Conservation (phyloP, 805 yeast genomes). For the Yarrowia sp. region DNA sequence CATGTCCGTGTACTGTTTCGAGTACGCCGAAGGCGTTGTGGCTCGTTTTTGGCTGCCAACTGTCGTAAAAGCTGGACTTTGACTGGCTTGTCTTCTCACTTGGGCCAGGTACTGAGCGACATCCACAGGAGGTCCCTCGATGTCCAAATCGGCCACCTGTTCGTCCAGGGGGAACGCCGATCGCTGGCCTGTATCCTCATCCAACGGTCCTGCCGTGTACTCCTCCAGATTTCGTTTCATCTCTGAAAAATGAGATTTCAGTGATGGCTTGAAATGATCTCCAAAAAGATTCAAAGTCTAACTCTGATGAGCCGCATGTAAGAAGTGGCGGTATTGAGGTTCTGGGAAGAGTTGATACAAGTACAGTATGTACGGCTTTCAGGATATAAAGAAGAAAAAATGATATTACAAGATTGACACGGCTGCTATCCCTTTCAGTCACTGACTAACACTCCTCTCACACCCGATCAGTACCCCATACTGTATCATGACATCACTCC, state of each 20-base stretch:
- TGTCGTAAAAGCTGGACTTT: conserved; percentile 20
- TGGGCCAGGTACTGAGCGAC: conserved; percentile 33
- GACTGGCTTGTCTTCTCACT: conserved; percentile 15
- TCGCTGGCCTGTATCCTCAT: conserved; percentile 46
- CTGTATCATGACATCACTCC: conserved; percentile 5
- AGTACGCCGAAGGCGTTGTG: conserved; percentile 11
- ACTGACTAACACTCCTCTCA: no score
- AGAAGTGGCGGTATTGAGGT: neutral
- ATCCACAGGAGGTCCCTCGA: conserved; percentile 14
- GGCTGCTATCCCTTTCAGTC: no score
- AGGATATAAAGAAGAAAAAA: no score
- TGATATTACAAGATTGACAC: no score
- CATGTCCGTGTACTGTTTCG: conserved; percentile 7
- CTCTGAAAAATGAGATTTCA: no score
- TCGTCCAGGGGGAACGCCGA: conserved; percentile 47
- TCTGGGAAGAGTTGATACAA: no score
- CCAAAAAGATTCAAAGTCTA: conserved; percentile 5
- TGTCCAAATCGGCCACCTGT: conserved; percentile 15
- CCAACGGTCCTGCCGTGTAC: conserved; percentile 45
- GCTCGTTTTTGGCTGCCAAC: neutral
- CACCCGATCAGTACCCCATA: neutral
- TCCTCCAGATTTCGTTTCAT: conserved; percentile 34
- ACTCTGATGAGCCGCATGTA: conserved; percentile 19
- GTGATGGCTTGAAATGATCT: neutral
- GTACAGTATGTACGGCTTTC: no score